These are phyloP conservation scores for Canna indica DNA, from an alignment of 176 grass and related monocot species.

Conservation along the genomic window DNA sequence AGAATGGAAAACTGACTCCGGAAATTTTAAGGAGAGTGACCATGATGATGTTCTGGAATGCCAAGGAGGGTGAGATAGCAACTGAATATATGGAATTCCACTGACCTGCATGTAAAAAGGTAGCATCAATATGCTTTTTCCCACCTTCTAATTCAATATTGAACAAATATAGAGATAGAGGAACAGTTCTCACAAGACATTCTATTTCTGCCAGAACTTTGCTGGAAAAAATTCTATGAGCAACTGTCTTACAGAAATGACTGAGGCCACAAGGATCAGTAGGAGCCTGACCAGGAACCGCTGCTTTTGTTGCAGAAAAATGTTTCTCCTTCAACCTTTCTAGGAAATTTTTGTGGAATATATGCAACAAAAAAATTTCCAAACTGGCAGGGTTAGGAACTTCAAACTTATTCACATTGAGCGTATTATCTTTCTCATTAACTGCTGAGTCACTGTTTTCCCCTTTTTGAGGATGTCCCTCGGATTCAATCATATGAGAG, in stretches of 20 bases:
- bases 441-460: constrained; percentile 20
- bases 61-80: constrained; percentile 65
- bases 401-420: constrained; percentile 20
- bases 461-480: constrained; percentile 25
- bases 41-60: constrained; percentile 92
- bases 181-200: constrained; percentile 45
- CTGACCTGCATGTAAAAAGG: constrained; percentile 45
- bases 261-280: constrained; percentile 32
- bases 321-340: constrained; percentile 45
- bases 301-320: constrained; percentile 16
- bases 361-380: constrained; percentile 64
- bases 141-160: neutral
- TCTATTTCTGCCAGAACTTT: constrained; percentile 72
- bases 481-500: constrained; percentile 24
- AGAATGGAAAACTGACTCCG: constrained; percentile 40
- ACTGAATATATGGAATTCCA: constrained; percentile 69
- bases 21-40: constrained; percentile 79
- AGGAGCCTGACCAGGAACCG: constrained; percentile 26
- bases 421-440: constrained; percentile 34
- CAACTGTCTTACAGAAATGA: constrained; percentile 68
- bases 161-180: constrained; percentile 8
- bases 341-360: constrained; percentile 66
- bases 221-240: constrained; percentile 84
- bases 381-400: constrained; percentile 53
- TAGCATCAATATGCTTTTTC: neutral